Base-by-base conservation (phyloP, 73 alveolate genomes). In the Tetrahymena thermophila region DNA sequence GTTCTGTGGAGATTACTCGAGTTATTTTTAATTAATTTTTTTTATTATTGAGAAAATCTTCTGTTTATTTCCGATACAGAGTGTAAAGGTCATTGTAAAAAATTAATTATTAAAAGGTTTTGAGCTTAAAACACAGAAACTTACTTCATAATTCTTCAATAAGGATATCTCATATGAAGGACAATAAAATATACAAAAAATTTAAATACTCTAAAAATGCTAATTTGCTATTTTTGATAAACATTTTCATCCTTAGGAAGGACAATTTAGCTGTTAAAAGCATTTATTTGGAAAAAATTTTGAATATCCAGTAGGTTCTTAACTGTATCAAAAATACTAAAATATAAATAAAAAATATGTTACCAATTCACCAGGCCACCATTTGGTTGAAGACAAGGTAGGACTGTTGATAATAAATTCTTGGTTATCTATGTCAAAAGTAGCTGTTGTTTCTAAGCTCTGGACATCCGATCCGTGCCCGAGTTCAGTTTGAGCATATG, bases 381-480 rank as follows among this genome's bases (percentile, higher is more conserved):
- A 97, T 94, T 98, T 98, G 34, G 98, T 96, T 55, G 98, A 95
- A 4, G 98, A 85, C 23, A 94, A 38, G 31, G 97, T 96, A 16
- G 99, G 99, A n/a, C 98, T 58, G 95, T 97, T 96, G 17, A 98
- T 58, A 84, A 97, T 95, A 84, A 98, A 98, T 40, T 97, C 98
- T 84, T 97, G 96, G 34, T 96, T 97, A 34, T 96, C 94, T 34
- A 94, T 43, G 93, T 96, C 98, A 95, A 50, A 98, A 35, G 96
- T 95, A 8, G 99, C 99, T 21, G 97, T 93, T 0, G 99, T 98
- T 94, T 96, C 98, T 23, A 97, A 58, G 38, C 96, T 96, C 56
- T 97, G 38, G 28, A 98, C 98, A 94, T 98, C 97, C 17, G 99
- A 97, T 21, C 99, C 99, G 93, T 98, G 99, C 23, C 99, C 99